Evolutionary conservation across 2,329 filamentous ascomycete genomes (phyloP), one percentile per base, ranked within the genome.

Genomic region (Incumbomyces lentus): DNA sequence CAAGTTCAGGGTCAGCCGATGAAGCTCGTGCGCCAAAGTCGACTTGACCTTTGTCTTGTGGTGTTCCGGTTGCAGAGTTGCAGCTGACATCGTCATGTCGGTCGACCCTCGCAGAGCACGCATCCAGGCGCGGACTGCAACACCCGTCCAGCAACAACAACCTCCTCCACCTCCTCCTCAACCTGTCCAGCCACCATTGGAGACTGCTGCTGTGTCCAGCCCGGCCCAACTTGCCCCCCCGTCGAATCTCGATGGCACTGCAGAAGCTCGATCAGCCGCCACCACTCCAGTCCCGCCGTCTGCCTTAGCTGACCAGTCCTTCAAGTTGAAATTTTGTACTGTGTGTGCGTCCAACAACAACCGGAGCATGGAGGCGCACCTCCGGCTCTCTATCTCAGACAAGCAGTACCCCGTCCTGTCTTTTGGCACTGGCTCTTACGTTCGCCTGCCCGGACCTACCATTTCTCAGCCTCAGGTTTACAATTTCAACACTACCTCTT

Each of bases 291-390:
- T 52, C 22, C 51, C 10, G 32, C 34, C 17, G 50, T 49, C 32
- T 39, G 49, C 38, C 48, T 44, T 47, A 38, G 55, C 70, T 19
- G 65, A 70, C 12, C 71, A 75, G n/a, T 78, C 74, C 44, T 95
- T 82, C 74, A 95, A 92, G 68, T 76, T 98, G 52, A 93, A 86
- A 62, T 95, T 96, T 68, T 95, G 89, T 72, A 96, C 92, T 2
- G 90, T 98, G n/a, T 98, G 92, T 68, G 92, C 92, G 6, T 95
- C 88, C 60, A 98, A 98, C 60, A 88, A 98, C 66, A 98, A 98
- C 62, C 81, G 92, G 79, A 94, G 86, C n/a, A 96, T 98, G 92
- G 92, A 96, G 74, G 90, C 90, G n/a, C 92, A 98, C 66, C 79
- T 95, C 22, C 86, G 86, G 52, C 81, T 98, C 30, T 86, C 92